phyloP scores from a whole-genome alignment of 305 asterid species.

The Solanum hybrid region DNA sequence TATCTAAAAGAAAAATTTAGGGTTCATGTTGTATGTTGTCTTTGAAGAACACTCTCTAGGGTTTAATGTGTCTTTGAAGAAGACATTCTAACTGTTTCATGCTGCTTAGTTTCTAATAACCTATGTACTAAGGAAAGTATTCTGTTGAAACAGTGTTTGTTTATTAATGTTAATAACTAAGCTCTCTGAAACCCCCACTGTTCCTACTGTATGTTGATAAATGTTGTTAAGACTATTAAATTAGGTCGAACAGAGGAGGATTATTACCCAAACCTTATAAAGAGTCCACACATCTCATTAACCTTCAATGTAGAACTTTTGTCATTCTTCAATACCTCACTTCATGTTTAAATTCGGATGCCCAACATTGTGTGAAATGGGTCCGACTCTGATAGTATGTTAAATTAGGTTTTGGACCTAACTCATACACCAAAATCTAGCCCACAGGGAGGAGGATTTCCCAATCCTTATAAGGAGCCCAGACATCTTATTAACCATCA shows the following conservation, averaged over 20 bases:
- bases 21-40: neutral
- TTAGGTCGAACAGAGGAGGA: neutral
- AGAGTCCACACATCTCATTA: neutral
- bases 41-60: neutral
- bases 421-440: neutral
- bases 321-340: neutral
- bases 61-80: neutral
- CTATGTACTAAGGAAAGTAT: neutral
- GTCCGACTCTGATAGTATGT: neutral
- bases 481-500: neutral
- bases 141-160: neutral
- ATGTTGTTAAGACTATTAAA: too few species aligned
- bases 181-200: neutral
- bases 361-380: neutral
- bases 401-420: neutral
- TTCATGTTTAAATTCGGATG: too few species aligned
- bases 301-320: neutral
- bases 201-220: neutral
- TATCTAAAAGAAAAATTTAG: neutral
- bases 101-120: neutral
- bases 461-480: neutral
- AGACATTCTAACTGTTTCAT: neutral
- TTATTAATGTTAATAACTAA: neutral
- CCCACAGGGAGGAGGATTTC: accelerated
- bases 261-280: too few species aligned